These are phyloP conservation scores for Colletotrichum nymphaeae DNA, from an alignment of 2,329 filamentous ascomycete species.

Conservation along the genomic window DNA sequence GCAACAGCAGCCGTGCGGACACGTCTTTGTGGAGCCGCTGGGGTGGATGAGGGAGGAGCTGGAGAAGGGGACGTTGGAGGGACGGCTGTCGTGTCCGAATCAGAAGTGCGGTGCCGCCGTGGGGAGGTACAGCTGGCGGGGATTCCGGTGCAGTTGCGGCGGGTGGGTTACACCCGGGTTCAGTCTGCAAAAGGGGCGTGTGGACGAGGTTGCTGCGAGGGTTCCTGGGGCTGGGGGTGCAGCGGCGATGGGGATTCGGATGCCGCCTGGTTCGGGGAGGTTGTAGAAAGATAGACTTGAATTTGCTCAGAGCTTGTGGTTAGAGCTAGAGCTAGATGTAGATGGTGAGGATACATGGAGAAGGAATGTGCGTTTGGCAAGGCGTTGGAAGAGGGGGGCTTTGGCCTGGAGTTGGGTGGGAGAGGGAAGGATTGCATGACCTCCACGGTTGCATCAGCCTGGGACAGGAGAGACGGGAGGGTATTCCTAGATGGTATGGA, in stretches of 20 bases:
- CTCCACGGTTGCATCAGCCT: not conserved
- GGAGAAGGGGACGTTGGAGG: conserved; percentile 83
- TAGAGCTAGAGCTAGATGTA: not conserved
- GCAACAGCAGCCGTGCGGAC: conserved; percentile 68
- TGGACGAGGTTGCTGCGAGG: conserved; percentile 73
- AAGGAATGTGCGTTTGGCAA: not conserved
- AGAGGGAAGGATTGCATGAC: not conserved
- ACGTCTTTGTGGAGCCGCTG: conserved; percentile 91
- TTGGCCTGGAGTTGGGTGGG: too few relatives aligned
- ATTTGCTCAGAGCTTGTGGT: not conserved
- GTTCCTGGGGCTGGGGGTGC: conserved; percentile 33
- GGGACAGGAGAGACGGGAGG: not conserved
- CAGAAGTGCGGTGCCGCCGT: conserved; percentile 82
- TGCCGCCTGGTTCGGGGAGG: conserved; percentile 59
- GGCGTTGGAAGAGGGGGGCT: not conserved
- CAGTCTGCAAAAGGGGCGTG: conserved; percentile 82
- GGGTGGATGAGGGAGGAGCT: conserved; percentile 94
- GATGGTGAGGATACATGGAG: not conserved
- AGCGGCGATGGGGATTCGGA: conserved; percentile 60
- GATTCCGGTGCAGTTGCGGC: conserved; percentile 90
- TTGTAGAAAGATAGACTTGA: conserved; percentile 2
- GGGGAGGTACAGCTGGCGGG: conserved; percentile 96
- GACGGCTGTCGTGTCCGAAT: conserved; percentile 86
- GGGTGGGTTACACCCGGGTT: conserved; percentile 94
- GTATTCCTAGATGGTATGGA: not conserved